Evolutionary conservation across 768 basidiomycete species (phyloP).

Genomic region (Cystobasidium onofrii): DNA sequence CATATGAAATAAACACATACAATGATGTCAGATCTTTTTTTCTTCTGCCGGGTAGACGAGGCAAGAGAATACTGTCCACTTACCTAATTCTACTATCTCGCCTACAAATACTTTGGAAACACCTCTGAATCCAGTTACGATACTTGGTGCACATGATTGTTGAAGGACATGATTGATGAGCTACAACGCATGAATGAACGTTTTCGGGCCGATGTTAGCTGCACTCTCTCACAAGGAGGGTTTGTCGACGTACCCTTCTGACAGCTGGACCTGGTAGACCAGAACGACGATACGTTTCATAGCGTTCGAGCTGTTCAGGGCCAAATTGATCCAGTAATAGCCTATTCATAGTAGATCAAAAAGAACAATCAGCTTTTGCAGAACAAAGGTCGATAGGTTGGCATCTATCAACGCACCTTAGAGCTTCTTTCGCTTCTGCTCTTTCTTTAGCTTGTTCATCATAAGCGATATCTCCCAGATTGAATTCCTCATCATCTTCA

Average conservation of each 20-base stretch:
- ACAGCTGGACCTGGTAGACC: constrained; percentile 75
- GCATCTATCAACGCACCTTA: not conserved
- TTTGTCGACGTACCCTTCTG: constrained; percentile 55
- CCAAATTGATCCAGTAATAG: constrained; percentile 83
- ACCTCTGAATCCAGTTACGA: constrained; percentile 72
- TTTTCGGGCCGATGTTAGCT: not conserved
- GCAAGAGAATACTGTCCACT: constrained; percentile 51
- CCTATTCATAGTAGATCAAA: no score
- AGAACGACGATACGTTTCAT: constrained; percentile 76
- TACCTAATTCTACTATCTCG: constrained; percentile 65
- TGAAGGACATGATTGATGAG: constrained; percentile 73
- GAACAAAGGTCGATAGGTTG: no score
- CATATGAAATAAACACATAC: not conserved
- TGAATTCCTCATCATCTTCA: constrained; percentile 29
- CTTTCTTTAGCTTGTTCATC: constrained; percentile 25
- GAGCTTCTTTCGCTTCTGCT: constrained; percentile 20
- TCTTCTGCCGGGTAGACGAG: no score
- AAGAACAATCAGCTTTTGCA: no score
- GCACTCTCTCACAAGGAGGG: not conserved
- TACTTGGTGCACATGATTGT: constrained; percentile 74
- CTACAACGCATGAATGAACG: constrained; percentile 46
- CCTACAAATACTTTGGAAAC: constrained; percentile 87
- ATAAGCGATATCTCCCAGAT: constrained; percentile 3
- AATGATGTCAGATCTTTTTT: not conserved
- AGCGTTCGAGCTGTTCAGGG: constrained; percentile 73